These are phyloP conservation scores for Batkoa obscura DNA, from an alignment of 371 early-diverging fungal genomes.

Conservation along the genomic window DNA sequence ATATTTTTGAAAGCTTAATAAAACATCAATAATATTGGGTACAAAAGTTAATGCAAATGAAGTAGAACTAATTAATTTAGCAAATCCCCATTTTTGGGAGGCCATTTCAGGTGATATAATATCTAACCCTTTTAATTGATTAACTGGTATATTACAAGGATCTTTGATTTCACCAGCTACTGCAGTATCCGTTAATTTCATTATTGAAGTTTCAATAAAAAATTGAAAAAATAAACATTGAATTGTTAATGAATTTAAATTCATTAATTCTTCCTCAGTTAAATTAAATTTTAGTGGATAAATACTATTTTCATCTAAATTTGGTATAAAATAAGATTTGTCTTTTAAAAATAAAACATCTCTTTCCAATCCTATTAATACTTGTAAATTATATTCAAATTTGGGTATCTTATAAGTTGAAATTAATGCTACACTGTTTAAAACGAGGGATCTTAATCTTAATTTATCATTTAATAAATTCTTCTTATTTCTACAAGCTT, in stretches of 20 bases:
- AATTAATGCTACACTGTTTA: slow-evolving; percentile 1
- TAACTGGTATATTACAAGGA: not conserved
- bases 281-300: not conserved
- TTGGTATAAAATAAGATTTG: not conserved
- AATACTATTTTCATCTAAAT: not conserved
- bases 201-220: not conserved
- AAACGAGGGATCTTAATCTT: not conserved
- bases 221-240: slow-evolving; percentile 1
- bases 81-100: slow-evolving; percentile 2
- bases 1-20: not conserved
- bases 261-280: not conserved
- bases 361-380: not conserved
- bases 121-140: not conserved
- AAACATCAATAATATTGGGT: slow-evolving; percentile 1
- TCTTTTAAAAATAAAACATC: not conserved
- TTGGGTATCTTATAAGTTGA: slow-evolving; percentile 1
- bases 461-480: not conserved
- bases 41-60: slow-evolving; percentile 4
- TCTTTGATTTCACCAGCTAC: not conserved
- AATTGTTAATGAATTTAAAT: not conserved
- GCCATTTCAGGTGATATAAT: not conserved
- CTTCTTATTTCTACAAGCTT: slow-evolving; percentile 4
- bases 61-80: not conserved
- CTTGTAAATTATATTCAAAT: not conserved
- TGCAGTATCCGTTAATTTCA: not conserved